A percentile compares a stretch with the other conserved stretches of the same genome.
Evolutionary conservation across 192 early-diverging fungal genomes (phyloP).

Genomic region (Backusella luteola): DNA sequence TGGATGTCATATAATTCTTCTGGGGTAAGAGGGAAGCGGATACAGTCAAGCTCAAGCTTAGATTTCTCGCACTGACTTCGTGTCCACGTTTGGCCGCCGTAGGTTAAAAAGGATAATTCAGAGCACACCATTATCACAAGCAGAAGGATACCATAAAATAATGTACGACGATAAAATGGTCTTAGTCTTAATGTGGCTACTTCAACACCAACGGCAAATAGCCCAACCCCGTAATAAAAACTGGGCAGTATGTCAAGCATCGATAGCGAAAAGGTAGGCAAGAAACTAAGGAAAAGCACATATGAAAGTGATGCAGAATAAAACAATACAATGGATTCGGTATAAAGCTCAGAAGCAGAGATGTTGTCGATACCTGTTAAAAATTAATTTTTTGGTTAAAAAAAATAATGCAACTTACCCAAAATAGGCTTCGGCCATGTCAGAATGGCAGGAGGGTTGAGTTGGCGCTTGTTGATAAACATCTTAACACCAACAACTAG

Average conservation of each 20-base stretch:
- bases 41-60: conserved; percentile 14
- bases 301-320: neutral
- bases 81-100: conserved; percentile 8
- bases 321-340: conserved; percentile 9
- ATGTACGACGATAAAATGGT: neutral
- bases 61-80: neutral
- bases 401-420: neutral
- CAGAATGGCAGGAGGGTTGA: neutral
- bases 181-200: neutral
- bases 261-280: neutral
- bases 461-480: conserved; percentile 2
- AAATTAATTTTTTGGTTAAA: neutral
- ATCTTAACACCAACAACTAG: neutral
- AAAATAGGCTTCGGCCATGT: conserved; percentile 1
- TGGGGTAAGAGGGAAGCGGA: neutral
- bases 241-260: conserved; percentile 5
- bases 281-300: neutral
- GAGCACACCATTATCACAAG: neutral
- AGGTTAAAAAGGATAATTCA: neutral
- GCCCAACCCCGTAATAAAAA: conserved; percentile 1
- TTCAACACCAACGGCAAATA: neutral
- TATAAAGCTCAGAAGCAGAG: conserved; percentile 1
- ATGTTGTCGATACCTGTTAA: neutral
- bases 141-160: neutral
- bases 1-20: neutral